A percentile compares a stretch with the other conserved stretches of the same genome.
phyloP scores from a whole-genome alignment of 2,329 filamentous ascomycete genomes.

The Kalmusia sp. region DNA sequence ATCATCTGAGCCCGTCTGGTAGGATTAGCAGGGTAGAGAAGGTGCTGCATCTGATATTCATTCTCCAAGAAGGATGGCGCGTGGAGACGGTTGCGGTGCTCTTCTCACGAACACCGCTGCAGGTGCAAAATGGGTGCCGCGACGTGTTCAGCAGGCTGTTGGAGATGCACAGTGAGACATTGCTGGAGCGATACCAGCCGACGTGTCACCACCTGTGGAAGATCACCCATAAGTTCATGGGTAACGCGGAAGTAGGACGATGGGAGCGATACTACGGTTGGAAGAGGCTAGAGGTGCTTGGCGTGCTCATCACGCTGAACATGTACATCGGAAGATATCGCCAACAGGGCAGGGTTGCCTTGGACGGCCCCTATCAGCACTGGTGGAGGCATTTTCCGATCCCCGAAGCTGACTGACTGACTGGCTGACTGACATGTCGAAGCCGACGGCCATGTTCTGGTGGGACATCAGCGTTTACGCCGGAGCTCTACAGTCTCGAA shows the following conservation, averaged over 20 bases:
- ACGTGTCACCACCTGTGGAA: conserved; percentile 28
- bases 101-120: conserved; percentile 35
- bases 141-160: conserved; percentile 35
- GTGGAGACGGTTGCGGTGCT: conserved; percentile 36
- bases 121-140: conserved; percentile 28
- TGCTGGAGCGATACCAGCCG: conserved; percentile 15
- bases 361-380: conserved; percentile 27
- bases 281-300: conserved; percentile 22
- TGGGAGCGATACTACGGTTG: conserved; percentile 31
- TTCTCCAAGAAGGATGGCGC: conserved; percentile 32
- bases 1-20: conserved; percentile 20
- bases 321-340: conserved; percentile 39
- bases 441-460: too few species aligned
- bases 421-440: neutral
- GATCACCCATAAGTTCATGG: conserved; percentile 22
- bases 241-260: conserved; percentile 1
- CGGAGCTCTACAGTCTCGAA: neutral
- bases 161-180: conserved; percentile 31
- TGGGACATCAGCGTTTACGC: conserved; percentile 2
- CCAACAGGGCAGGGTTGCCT: conserved; percentile 29
- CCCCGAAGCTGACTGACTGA: conserved; percentile 7
- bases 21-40: conserved; percentile 34
- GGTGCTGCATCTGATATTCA: conserved; percentile 32
- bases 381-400: conserved; percentile 30
- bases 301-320: conserved; percentile 36